A percentile compares a stretch with the other conserved stretches of the same genome.
Evolutionary conservation across 75 land plant species (phyloP).

Genomic region (Pinus albicaulis): DNA sequence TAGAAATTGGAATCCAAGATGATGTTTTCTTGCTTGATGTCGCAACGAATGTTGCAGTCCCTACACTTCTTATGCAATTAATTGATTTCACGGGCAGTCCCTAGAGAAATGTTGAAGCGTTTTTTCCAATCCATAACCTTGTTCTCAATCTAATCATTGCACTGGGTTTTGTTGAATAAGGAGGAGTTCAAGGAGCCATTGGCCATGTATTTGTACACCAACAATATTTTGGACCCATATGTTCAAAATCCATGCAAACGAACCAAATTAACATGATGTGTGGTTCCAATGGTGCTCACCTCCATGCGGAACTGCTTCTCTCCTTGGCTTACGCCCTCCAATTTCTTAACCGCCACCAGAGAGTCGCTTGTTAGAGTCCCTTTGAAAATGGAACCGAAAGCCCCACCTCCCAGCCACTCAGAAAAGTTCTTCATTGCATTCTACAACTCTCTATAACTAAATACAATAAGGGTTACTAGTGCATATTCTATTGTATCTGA

Average conservation of each 20-base stretch:
- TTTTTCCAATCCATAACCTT: not conserved
- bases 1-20: not conserved
- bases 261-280: conserved; percentile 31
- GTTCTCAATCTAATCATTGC: too few species aligned
- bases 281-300: conserved; percentile 23
- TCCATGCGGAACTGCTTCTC: conserved; percentile 36
- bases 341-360: conserved; percentile 3
- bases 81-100: not conserved
- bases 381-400: not conserved
- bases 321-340: conserved; percentile 6
- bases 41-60: not conserved
- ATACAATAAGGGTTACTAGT: not conserved
- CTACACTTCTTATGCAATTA: not conserved
- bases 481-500: conserved; percentile 26
- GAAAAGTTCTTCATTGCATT: not conserved
- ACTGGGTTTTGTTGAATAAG: not conserved
- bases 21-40: conserved; percentile 5
- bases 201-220: conserved; percentile 27
- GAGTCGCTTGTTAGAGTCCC: not conserved
- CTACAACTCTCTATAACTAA: not conserved
- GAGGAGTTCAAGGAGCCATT: conserved; percentile 18
- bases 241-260: conserved; percentile 28
- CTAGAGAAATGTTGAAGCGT: not conserved
- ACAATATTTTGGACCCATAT: conserved; percentile 10
- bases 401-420: not conserved